Evolutionary conservation across 2,329 filamentous ascomycete species (phyloP), one percentile per base, ranked within the genome.

Genomic region (Colletotrichum horii): DNA sequence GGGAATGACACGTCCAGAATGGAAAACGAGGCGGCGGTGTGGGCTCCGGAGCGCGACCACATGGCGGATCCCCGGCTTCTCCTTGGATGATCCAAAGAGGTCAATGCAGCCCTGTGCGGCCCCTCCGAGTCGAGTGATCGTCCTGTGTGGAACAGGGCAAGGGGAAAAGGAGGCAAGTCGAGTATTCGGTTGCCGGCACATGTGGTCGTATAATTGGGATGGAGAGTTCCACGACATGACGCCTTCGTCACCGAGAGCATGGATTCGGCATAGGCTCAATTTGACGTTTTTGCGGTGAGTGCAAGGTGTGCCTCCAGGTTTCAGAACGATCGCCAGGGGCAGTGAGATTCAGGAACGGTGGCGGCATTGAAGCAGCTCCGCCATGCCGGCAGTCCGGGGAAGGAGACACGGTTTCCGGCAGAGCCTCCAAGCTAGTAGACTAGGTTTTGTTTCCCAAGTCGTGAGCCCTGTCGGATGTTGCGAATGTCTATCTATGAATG

Each of bases 321-420:
- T 76, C 70, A 68, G 56, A 65, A 56, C 36, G 74, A 76, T 74
- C 70, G 74, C 64, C 65, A 76, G 70, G 65, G 30, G 71, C 48
- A 55, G 24, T 71, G 22, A 24, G 19, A 58, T 68, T 32, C 70
- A 69, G 74, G 58, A 52, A 58, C 34, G 56, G 73, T 60, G 43
- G 70, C 65, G 28, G 65, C n/a, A 32, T 28, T 28, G 32, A 69
- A 48, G 15, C 19, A 58, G 48, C 70, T 76, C 69, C 70, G 70
- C 74, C 74, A 65, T 56, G 8, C 48, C 43, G 58, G 16, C 58
- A 65, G 70, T 69, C 70, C 70, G 74, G 74, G 74, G 70, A 76
- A 66, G 36, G 28, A 26, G 38, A 36, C 70, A 74, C 32, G 56
- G 64, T 74, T 72, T 74, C 70, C 74, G 70, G 65, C 74, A 76